Percentiles rank a stretch among this genome's conserved stretches.
Evolutionary conservation across 108 stramenopile species (phyloP).

Genomic region (Chaetoceros tenuissimus): DNA sequence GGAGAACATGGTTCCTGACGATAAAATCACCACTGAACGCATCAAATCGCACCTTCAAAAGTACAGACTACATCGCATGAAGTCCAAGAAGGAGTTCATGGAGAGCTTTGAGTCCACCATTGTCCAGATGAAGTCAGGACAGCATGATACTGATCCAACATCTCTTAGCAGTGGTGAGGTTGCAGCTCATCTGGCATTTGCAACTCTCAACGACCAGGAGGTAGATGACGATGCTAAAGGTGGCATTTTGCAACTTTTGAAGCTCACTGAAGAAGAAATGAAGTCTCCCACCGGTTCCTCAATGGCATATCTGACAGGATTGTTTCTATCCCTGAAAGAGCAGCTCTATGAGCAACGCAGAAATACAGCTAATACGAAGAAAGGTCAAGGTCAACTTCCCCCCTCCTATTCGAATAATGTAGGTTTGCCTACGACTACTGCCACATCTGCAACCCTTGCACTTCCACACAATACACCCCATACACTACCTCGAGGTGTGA

Average conservation of each 20-base stretch:
- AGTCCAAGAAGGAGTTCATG: slow-evolving; percentile 88
- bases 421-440: no score
- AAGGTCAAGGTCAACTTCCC: no score
- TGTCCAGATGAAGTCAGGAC: slow-evolving; percentile 34
- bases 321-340: slow-evolving; percentile 68
- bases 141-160: slow-evolving; percentile 9
- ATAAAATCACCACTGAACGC: slow-evolving; percentile 83
- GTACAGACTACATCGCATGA: slow-evolving; percentile 81
- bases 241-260: slow-evolving; percentile 45
- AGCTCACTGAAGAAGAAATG: slow-evolving; percentile 60
- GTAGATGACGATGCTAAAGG: neutral
- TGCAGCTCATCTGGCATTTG: slow-evolving; percentile 56
- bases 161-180: slow-evolving; percentile 47
- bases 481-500: no score
- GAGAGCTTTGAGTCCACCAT: slow-evolving; percentile 61
- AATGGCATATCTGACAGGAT: slow-evolving; percentile 75
- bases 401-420: no score
- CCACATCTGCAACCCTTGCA: slow-evolving; percentile 3
- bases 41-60: slow-evolving; percentile 96
- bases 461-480: no score
- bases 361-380: no score
- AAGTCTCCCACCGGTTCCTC: slow-evolving; percentile 62
- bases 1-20: slow-evolving; percentile 78
- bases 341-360: slow-evolving; percentile 61
- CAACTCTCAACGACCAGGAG: slow-evolving; percentile 13